Conservation (phyloP, 176 grass and related monocot genomes). For the Aegilops tauschii region DNA sequence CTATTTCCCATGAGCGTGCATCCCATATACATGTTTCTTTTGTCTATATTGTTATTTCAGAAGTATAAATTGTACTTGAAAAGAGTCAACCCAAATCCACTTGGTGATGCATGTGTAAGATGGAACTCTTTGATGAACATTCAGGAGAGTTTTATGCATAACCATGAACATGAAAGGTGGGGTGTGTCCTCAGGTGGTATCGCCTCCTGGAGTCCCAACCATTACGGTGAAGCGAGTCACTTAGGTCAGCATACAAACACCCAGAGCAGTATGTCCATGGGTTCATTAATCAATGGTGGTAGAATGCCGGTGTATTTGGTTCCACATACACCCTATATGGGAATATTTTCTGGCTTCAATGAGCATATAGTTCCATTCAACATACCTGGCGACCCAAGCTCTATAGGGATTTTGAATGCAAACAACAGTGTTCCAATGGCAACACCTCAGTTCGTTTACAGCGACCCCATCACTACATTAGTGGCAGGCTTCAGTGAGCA, state of each 20-base stretch:
- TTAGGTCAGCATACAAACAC: not conserved
- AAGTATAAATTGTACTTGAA: slow-evolving; percentile 62
- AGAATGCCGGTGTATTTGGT: not conserved
- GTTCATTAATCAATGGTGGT: slow-evolving; percentile 7
- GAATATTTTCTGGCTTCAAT: not conserved
- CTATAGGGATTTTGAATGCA: not conserved
- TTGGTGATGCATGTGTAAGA: slow-evolving; percentile 10
- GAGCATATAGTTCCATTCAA: not conserved
- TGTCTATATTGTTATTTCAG: slow-evolving; percentile 45
- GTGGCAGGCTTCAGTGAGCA: not conserved
- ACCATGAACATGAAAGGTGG: slow-evolving; percentile 23
- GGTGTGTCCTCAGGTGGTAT: not conserved
- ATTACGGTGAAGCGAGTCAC: not conserved
- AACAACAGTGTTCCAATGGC: too few relatives aligned
- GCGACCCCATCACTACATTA: not conserved
- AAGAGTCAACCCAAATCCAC: not conserved
- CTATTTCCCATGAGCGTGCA: slow-evolving; percentile 14
- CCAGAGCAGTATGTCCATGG: slow-evolving; percentile 8
- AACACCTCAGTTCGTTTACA: too few relatives aligned
- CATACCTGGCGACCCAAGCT: not conserved
- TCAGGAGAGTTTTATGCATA: not conserved
- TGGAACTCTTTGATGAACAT: not conserved
- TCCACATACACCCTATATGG: not conserved
- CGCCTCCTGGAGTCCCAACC: not conserved
- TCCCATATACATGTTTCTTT: not conserved